Conservation (phyloP, 176 grass and related monocot species). For the Poa annua region DNA sequence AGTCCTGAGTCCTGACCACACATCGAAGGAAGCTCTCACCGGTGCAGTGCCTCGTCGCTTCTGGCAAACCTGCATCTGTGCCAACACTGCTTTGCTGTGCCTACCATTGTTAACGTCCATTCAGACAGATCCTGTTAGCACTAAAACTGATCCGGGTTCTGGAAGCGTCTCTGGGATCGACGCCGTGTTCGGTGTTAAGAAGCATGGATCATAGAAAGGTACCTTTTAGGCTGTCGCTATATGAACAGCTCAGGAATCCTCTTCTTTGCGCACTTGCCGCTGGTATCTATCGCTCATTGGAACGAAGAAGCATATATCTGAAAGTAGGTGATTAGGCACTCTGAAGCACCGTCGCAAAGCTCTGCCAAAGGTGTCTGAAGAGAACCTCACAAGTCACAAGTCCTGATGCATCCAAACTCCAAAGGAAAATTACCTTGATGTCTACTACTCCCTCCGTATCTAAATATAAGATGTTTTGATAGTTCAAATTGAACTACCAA, state of each 20-base stretch:
- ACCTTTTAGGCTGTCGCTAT: constrained; percentile 8
- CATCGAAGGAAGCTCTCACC: not conserved
- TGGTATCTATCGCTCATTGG: constrained; percentile 1
- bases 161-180: constrained; percentile 32
- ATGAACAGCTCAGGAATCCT: constrained; percentile 37
- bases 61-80: constrained; percentile 26
- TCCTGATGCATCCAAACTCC: not conserved
- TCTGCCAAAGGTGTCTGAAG: not conserved
- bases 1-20: not conserved
- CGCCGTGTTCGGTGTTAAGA: constrained; percentile 22
- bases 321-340: constrained; percentile 36
- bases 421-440: constrained; percentile 9
- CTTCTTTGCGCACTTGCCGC: not conserved
- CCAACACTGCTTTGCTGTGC: not conserved
- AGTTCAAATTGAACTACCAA: too few species aligned
- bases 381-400: not conserved
- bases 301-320: constrained; percentile 24
- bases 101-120: not conserved
- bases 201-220: not conserved
- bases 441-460: too few species aligned
- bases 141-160: constrained; percentile 12
- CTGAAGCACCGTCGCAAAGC: not conserved
- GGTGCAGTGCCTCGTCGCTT: constrained; percentile 33
- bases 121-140: constrained; percentile 13
- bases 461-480: too few species aligned